Conservation (phyloP, 371 early-diverging fungal species). For the Fennellomyces sp. region DNA sequence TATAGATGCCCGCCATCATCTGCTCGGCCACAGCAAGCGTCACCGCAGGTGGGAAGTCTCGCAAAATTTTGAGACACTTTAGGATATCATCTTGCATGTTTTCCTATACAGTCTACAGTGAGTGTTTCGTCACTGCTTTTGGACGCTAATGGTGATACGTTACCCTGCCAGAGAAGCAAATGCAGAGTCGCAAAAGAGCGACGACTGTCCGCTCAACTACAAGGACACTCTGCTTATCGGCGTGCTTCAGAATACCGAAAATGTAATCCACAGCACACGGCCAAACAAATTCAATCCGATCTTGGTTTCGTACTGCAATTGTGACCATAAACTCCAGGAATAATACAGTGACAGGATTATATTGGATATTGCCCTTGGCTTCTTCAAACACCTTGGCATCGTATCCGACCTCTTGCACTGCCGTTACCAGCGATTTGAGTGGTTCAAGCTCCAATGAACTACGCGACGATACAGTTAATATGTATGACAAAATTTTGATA, state of each 20-base stretch:
- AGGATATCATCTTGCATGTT: slow-evolving; percentile 66
- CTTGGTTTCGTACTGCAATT: slow-evolving; percentile 75
- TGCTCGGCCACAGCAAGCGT: slow-evolving; percentile 75
- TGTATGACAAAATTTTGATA: no score
- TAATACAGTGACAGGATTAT: slow-evolving; percentile 72
- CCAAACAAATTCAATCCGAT: slow-evolving; percentile 68
- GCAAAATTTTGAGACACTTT: slow-evolving; percentile 63
- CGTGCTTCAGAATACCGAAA: slow-evolving; percentile 69
- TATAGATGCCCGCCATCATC: slow-evolving; percentile 80
- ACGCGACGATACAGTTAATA: neutral
- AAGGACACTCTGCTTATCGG: slow-evolving; percentile 68
- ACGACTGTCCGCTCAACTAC: slow-evolving; percentile 81
- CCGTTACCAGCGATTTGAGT: slow-evolving; percentile 57
- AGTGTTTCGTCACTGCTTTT: neutral
- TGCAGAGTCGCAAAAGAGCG: slow-evolving; percentile 72
- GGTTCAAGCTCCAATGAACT: slow-evolving; percentile 71
- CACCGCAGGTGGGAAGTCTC: slow-evolving; percentile 66
- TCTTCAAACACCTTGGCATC: slow-evolving; percentile 36
- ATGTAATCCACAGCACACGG: slow-evolving; percentile 68
- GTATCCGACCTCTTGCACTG: slow-evolving; percentile 52
- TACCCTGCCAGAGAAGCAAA: slow-evolving; percentile 72
- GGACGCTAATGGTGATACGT: neutral
- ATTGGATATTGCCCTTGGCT: slow-evolving; percentile 47
- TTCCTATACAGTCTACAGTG: slow-evolving; percentile 22
- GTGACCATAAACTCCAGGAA: slow-evolving; percentile 79